These are phyloP conservation scores for Pseudonitzschia multiseries DNA, from an alignment of 108 stramenopile species.

Conservation along the genomic window DNA sequence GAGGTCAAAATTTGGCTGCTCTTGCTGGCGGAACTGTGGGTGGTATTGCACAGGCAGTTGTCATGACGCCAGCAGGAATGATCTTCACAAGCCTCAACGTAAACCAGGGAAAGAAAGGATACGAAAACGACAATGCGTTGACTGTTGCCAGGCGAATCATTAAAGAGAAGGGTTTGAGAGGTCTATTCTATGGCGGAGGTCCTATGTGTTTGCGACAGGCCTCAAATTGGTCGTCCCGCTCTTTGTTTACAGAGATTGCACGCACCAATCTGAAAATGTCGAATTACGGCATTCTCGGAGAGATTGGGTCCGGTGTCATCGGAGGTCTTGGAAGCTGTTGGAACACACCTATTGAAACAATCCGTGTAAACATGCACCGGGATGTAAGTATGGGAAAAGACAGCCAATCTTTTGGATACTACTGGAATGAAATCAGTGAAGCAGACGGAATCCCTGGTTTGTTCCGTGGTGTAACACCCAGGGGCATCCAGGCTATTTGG, in stretches of 20 bases:
- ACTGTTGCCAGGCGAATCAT: constrained; percentile 42
- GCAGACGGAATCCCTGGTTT: constrained; percentile 46
- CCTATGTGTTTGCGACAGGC: constrained; percentile 55
- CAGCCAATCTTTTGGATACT: constrained; percentile 25
- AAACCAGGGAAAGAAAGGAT: constrained; percentile 36
- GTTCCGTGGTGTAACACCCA: constrained; percentile 54
- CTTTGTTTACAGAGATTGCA: constrained; percentile 47
- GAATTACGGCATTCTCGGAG: constrained; percentile 44
- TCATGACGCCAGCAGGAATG: constrained; percentile 61
- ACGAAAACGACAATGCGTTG: constrained; percentile 49
- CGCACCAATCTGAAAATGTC: constrained; percentile 44
- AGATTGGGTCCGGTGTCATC: constrained; percentile 52
- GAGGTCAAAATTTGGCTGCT: constrained; percentile 28
- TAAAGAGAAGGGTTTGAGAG: constrained; percentile 41
- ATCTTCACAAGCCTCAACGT: constrained; percentile 53
- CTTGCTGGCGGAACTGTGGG: constrained; percentile 48
- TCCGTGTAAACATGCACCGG: constrained; percentile 44
- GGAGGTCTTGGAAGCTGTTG: constrained; percentile 56
- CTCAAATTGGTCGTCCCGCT: constrained; percentile 54
- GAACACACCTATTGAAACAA: constrained; percentile 64
- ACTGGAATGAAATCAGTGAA: constrained; percentile 41
- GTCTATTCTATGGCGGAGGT: constrained; percentile 35
- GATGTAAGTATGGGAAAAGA: constrained; percentile 39
- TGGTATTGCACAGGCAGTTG: constrained; percentile 51
- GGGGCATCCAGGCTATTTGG: constrained; percentile 55